Evolutionary conservation across 129 eudicot genomes (phyloP), one percentile per base, ranked within the genome.

Genomic region (Pseudognaphalium luteoalbum): DNA sequence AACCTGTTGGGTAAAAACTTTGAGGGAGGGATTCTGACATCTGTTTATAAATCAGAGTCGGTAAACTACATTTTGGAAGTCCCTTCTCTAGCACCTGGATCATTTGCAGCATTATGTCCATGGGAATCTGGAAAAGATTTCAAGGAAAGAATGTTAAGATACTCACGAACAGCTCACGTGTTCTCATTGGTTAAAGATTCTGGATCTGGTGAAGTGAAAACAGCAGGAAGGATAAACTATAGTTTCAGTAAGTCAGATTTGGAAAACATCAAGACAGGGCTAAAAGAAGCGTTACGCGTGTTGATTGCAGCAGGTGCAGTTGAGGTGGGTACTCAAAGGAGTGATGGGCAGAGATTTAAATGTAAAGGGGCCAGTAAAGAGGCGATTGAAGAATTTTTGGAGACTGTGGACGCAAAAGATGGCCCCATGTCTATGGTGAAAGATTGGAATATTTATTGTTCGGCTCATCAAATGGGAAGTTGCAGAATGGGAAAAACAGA

Each of bases 381-480:
- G 19, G 93, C 87, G 21, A 25, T 90, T 17, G 91, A 93, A 76
- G 88, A 80, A 63, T 90, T 88, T 62, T 66, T 93, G 44, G 97
- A 86, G 35, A 77, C 80, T 1, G 90, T 93, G 7, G 79, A 56
- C 11, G 95, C 88, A 1, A 52, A 71, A 2, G 84, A 84, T 1
- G 98, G 98, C 77, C 97, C 97, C 0, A 71, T 80, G 69, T 78
- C 92, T 7, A 12, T 82, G 71, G 87, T 78, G 37, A 68, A 84
- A 85, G 58, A 84, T 44, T 91, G 94, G 94, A 88, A 81, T 11
- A 79, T 90, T 10, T 93, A 90, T 62, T 74, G 86, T 73, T 86
- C 98, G 0, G 98, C 98, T 9, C 98, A 93, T 84, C 98, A 93
- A 80, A 93, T 93, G 92, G 96, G 97, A 71, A 93, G 97, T 78